These are phyloP conservation scores for Crithidia brevicula DNA, from an alignment of 208 protist species.

Conservation along the genomic window DNA sequence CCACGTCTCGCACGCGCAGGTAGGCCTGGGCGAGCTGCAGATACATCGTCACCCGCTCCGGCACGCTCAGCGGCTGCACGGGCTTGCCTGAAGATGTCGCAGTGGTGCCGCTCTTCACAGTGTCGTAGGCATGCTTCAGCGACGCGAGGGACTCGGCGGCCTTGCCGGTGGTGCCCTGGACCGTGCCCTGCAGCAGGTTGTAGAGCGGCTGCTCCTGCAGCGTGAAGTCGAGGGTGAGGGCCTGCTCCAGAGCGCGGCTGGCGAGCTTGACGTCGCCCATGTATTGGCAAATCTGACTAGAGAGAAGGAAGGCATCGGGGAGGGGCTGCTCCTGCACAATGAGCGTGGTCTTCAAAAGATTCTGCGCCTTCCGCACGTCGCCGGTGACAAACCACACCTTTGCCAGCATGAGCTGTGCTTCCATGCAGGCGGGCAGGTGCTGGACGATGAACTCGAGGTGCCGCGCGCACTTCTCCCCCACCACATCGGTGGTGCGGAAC, in stretches of 20 bases:
- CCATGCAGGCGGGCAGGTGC: constrained; percentile 85
- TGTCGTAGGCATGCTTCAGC: constrained; percentile 55
- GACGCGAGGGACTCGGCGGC: constrained; percentile 68
- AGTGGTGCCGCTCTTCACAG: constrained; percentile 13
- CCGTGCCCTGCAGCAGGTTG: constrained; percentile 90
- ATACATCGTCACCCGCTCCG: constrained; percentile 89
- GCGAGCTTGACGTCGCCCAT: constrained; percentile 85
- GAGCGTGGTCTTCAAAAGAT: constrained; percentile 67
- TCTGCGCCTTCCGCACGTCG: constrained; percentile 77
- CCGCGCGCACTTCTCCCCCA: constrained; percentile 65
- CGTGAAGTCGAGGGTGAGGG: constrained; percentile 93
- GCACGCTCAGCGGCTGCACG: constrained; percentile 73
- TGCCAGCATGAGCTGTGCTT: constrained; percentile 88
- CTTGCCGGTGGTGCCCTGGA: constrained; percentile 75
- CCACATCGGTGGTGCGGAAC: constrained; percentile 58
- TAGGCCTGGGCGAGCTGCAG: constrained; percentile 86
- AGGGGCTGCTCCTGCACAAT: constrained; percentile 75
- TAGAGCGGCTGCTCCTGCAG: constrained; percentile 93
- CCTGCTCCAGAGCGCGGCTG: constrained; percentile 86
- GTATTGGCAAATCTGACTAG: constrained; percentile 90
- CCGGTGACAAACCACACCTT: constrained; percentile 83
- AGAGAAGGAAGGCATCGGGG: constrained; percentile 88
- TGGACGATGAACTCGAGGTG: constrained; percentile 84
- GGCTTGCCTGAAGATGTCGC: constrained; percentile 57
- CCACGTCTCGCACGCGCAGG: constrained; percentile 73